Evolutionary conservation across 345 rosid genomes (phyloP), one percentile per base, ranked within the genome.

Genomic region (Syzygium oleosum): DNA sequence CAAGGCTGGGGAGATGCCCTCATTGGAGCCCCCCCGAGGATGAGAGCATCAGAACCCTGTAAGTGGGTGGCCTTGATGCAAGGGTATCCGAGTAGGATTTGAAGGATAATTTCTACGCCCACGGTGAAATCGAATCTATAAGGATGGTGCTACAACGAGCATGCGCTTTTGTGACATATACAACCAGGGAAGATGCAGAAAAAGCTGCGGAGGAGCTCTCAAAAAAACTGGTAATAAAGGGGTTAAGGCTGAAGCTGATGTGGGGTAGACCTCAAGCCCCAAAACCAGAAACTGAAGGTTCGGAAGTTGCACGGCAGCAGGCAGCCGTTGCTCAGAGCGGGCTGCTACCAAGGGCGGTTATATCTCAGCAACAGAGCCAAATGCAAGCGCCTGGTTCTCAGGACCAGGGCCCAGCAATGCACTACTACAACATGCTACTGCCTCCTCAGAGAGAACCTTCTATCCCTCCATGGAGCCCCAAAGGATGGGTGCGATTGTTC

Each of bases 401-500:
- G 85, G 96, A 92, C 87, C 98, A 95, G 83, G 93, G 91, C 65
- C 96, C 91, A 84, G 92, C 93, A 2, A 91, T 95, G 93, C 98
- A 90, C 68, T 95, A 95, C 89, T 96, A 92, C 88, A 94, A 95
- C 87, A 95, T 95, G 88, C 97, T 96, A 17, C 95, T 93, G 3
- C 94, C 94, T 23, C 92, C 91, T 87, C 99, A 68, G 95, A 91
- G n/a, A 91, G 94, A 90, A 88, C 98, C 14, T 93, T 85, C 83
- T 97, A 97, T 91, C 99, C 99, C 51, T 97, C 98, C 43, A 96
- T 96, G 98, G 98, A 96, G 90, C 99, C 99, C 84, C 98, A 96
- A 85, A 91, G 99, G 88, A 97, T 97, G 99, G 99, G 99, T 84
- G 99, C 99, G 10, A 87, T 95, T 89, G 88, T 95, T 88, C 95